Evolutionary conservation across 2,329 filamentous ascomycete genomes (phyloP), one percentile per base, ranked within the genome.

Genomic region (Proliferodiscus dingleyae): DNA sequence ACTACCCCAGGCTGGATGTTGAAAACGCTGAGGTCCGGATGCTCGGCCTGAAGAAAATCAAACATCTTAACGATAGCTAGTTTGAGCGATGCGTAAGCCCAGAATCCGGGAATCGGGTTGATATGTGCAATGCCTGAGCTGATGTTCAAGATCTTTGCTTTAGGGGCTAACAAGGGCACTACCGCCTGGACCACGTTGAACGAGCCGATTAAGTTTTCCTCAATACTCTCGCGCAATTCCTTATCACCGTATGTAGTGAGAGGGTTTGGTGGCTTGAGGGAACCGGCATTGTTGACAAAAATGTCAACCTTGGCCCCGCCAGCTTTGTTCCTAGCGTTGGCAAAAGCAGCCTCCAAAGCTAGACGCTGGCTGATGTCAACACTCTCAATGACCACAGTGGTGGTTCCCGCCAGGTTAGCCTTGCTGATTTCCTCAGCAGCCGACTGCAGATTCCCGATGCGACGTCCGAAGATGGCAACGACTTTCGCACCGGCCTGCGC

Each of bases 1-100:
- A 72, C 55, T 1, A 68, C 58, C 1, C 70, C 71, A 1, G 71
- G 70, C 6, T 73, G 70, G 3, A 70, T 54, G 37, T 59, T 61
- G 11, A 66, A 62, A n/a, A 71, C 57, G 11, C 62, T 57, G 0
- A 71, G 24, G 0, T 60, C 51, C 0, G 68, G 67, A 22, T 71
- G 64, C 48, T 67, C 66, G 7, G 54, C 56, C 1, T 56, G 57
- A 2, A 70, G 46, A 23, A 61, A 64, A 15, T 68, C 62, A 21
- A 66, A 60, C 38, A 72, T 49, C 24, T 67, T 66, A 2, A 56
- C 32, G 0, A 50, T 51, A 0, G 66, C 70, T 8, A 62, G 45
- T 43, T 73, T 72, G 1, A 56, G 55, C 1, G 61, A 50, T 0
- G 57, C 56, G 45, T 72, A 73, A 0, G 56, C 43, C 3, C 23